Evolutionary conservation across 352 stramenopile genomes (phyloP).

Genomic region (Phytophthora vignae): DNA sequence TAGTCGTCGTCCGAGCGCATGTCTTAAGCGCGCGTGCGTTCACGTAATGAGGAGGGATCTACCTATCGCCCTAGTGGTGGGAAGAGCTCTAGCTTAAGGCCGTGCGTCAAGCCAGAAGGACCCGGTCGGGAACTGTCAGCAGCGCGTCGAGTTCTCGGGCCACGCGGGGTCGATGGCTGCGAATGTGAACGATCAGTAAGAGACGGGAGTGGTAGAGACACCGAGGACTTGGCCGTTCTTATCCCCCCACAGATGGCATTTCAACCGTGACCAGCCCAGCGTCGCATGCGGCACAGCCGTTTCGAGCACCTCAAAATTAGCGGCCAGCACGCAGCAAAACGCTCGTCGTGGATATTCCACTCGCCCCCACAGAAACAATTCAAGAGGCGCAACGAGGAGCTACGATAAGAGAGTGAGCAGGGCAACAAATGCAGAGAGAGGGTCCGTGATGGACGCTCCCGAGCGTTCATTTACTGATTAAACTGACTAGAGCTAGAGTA

Average conservation of each 20-base stretch:
- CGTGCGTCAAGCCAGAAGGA: slow-evolving; percentile 24
- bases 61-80: too few species aligned
- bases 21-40: too few species aligned
- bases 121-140: not conserved
- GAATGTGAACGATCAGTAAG: slow-evolving; percentile 4
- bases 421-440: not conserved
- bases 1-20: slow-evolving; percentile 31
- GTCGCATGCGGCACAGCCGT: slow-evolving; percentile 13
- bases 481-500: slow-evolving; percentile 15
- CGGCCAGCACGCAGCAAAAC: not conserved
- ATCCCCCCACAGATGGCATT: slow-evolving; percentile 6
- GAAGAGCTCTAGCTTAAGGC: not conserved
- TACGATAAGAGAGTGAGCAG: not conserved
- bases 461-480: slow-evolving; percentile 15
- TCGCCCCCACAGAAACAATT: not conserved
- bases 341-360: too few species aligned
- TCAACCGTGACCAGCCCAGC: slow-evolving; percentile 7
- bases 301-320: too few species aligned
- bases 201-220: slow-evolving; percentile 34
- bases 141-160: too few species aligned
- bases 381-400: not conserved
- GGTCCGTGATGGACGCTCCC: not conserved
- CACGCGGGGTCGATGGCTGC: not conserved
- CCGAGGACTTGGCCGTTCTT: slow-evolving; percentile 21
- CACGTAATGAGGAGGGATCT: too few species aligned